phyloP scores from a whole-genome alignment of 177 flowering plant genomes.

The Vitis hybrid region DNA sequence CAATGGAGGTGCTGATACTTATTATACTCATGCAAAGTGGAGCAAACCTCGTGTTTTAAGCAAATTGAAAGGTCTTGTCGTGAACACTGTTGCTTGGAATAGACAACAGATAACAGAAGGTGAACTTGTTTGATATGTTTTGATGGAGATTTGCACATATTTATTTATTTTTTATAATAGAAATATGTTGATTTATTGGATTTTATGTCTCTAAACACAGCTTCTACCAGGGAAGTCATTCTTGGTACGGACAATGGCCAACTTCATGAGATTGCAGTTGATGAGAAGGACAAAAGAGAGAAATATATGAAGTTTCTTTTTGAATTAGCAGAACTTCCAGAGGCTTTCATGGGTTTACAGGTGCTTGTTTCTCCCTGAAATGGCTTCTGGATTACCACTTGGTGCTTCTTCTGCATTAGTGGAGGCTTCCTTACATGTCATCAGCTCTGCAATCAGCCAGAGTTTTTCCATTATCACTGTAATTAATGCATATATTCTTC shows the following conservation, averaged over 20 bases:
- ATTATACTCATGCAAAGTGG: constrained; percentile 96
- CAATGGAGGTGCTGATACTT: constrained; percentile 77
- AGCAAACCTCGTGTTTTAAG: constrained; percentile 73
- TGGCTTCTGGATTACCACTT: background rate
- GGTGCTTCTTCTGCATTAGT: background rate
- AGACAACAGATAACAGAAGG: constrained; percentile 96
- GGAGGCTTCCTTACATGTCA: background rate
- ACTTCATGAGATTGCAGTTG: constrained; percentile 86
- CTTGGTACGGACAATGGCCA: constrained; percentile 95
- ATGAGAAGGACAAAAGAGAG: constrained; percentile 97
- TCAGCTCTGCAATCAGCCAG: background rate
- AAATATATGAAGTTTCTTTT: constrained; percentile 80
- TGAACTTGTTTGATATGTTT: constrained; percentile 15
- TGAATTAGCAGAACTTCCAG: constrained; percentile 83
- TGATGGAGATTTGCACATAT: constrained; percentile 1
- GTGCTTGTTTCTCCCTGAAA: constrained; percentile 27
- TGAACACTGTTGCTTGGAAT: constrained; percentile 97
- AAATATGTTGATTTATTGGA: too few relatives aligned
- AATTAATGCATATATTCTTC: background rate
- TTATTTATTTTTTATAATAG: constrained; percentile 1
- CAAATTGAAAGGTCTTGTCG: constrained; percentile 80
- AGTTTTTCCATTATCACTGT: background rate
- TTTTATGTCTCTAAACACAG: constrained; percentile 35
- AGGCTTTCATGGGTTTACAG: constrained; percentile 93
- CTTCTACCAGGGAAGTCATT: constrained; percentile 86